phyloP scores from a whole-genome alignment of 176 grass and related monocot species.

The Pontederia crassipes region DNA sequence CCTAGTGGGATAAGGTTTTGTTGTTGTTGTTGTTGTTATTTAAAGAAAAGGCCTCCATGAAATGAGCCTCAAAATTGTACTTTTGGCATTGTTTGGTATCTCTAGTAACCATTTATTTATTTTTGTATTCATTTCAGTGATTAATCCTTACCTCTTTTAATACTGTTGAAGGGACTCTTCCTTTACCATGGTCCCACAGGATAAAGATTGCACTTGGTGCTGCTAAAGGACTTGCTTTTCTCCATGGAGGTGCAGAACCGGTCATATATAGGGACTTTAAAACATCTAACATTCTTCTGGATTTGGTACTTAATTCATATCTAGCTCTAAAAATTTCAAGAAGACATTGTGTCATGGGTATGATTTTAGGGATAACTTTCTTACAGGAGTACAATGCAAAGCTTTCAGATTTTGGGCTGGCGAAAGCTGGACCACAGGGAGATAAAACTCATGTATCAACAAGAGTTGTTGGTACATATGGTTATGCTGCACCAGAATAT shows the following conservation, averaged over 20 bases:
- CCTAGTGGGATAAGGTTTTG: too few species aligned
- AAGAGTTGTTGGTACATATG: conserved; percentile 4
- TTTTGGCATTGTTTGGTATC: not conserved
- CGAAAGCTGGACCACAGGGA: conserved; percentile 8
- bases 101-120: not conserved
- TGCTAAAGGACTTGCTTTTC: conserved; percentile 4
- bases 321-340: not conserved
- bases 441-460: conserved; percentile 7
- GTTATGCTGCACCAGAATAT: conserved; percentile 5
- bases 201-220: conserved; percentile 6
- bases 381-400: conserved; percentile 9
- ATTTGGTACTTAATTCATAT: not conserved
- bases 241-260: conserved; percentile 1
- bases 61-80: too few species aligned
- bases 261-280: conserved; percentile 10
- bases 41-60: too few species aligned
- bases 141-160: not conserved
- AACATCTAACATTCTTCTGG: conserved; percentile 7
- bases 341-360: not conserved
- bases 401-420: conserved; percentile 5
- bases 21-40: too few species aligned
- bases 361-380: not conserved
- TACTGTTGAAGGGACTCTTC: conserved; percentile 2
- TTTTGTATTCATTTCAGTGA: not conserved
- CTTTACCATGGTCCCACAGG: conserved; percentile 4